Evolutionary conservation across 1,139 yeast species (phyloP).

Genomic region (Pichia sp.): DNA sequence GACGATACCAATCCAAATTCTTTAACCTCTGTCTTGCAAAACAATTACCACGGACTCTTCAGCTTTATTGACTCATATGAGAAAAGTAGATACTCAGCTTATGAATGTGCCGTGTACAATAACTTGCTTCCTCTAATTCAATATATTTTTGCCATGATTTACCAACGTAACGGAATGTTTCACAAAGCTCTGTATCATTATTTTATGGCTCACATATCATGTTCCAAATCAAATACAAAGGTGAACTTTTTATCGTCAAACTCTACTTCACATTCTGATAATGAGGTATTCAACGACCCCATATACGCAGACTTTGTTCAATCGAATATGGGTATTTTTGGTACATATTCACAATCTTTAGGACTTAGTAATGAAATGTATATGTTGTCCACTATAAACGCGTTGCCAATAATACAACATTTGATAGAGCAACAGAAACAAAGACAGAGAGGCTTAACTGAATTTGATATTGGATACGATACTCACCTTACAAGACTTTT

Average conservation of each 20-base stretch:
- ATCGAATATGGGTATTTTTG: conserved; percentile 23
- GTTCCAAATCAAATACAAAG: background rate
- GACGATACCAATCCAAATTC: conserved; percentile 14
- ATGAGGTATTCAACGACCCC: conserved; percentile 17
- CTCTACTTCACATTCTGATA: conserved; percentile 13
- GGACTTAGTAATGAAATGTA: conserved; percentile 22
- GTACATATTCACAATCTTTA: conserved; percentile 9
- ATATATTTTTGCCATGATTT: conserved; percentile 38
- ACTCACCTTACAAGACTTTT: conserved; percentile 21
- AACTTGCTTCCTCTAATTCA: conserved; percentile 36
- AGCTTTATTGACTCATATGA: conserved; percentile 37
- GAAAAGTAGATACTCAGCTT: conserved; percentile 32
- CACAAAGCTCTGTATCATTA: conserved; percentile 39
- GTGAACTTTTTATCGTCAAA: background rate
- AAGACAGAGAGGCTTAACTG: conserved; percentile 15
- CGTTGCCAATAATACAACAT: conserved; percentile 19
- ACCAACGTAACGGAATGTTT: conserved; percentile 37
- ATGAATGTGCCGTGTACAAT: conserved; percentile 36
- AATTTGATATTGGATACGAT: conserved; percentile 23
- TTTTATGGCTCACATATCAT: conserved; percentile 10
- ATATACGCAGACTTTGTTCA: conserved; percentile 2
- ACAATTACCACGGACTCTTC: conserved; percentile 22
- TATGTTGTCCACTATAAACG: conserved; percentile 23
- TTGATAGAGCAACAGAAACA: conserved; percentile 16
- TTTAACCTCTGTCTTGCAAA: background rate